Base-by-base conservation (phyloP, 1,284 basidiomycete genomes). In the Fomitopsis schrenkii region DNA sequence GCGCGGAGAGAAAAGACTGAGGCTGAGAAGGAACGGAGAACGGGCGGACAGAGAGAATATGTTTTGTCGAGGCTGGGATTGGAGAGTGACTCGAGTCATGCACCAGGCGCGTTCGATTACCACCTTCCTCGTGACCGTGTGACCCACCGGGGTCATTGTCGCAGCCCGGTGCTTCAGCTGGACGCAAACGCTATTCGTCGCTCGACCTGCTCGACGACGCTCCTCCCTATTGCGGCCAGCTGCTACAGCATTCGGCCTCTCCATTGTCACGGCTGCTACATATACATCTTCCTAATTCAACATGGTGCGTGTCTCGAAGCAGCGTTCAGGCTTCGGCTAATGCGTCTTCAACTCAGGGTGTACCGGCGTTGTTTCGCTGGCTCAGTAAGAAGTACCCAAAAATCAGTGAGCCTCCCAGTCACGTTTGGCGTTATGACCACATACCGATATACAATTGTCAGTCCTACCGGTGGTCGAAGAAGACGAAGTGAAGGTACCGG, bases 361-460 rank as follows among this genome's bases (percentile, higher is more conserved):
- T 97, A 66, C 94, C 94, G 62, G 95, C 94, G 61, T 84, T 97
- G 65, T 95, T 97, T 79, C 87, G 94, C 74, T 97, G 94, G 94
- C 82, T 97, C 63, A 95, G 94, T 74, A 95, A 91, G 81, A 97
- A 97, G 77, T 97, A 98, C 74, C 94, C 95, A 57, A 97, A 94
- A 83, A 97, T 96, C 71, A 85, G 93, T 91, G 62, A 62, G 86
- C 80, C 46, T 36, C 17, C 12, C n/a, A 57, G 35, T 41, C 33
- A 36, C 41, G 10, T 22, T 26, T 17, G 30, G 30, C 26, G 14
- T 44, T 15, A 38, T 3, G 10, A 4, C 19, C 4, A 50, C 33
- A 14, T 57, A 30, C 41, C 68, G 58, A 55, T 50, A 10, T 33
- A 53, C 35, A 56, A 1, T n/a, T 28, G 15, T 36, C 19, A 93